A percentile compares a stretch with the other conserved stretches of the same genome.
phyloP scores from a whole-genome alignment of 176 grass and related monocot species.

The Pharus latifolius region DNA sequence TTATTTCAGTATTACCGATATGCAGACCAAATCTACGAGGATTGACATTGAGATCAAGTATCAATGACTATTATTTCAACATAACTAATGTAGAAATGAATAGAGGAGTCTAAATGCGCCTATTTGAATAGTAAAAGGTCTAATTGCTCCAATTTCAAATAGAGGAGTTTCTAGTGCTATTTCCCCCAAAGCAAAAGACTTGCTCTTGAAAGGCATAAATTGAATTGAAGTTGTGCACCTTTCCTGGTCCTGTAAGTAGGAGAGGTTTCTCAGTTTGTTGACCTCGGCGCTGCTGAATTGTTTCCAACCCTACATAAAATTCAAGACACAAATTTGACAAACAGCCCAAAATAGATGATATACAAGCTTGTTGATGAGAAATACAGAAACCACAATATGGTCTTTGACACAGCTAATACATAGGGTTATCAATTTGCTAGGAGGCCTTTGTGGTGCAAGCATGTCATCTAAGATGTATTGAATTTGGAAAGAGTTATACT shows the following conservation, averaged over 20 bases:
- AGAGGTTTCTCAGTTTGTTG: slow-evolving; percentile 75
- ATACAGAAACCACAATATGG: neutral
- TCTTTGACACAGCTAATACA: neutral
- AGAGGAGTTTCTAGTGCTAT: too few relatives aligned
- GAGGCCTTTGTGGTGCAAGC: neutral
- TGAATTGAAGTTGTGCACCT: slow-evolving; percentile 30
- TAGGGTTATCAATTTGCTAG: neutral
- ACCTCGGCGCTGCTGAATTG: slow-evolving; percentile 57
- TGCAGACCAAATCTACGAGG: too few relatives aligned
- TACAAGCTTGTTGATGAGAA: neutral
- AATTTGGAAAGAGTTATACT: neutral
- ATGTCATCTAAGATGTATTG: neutral
- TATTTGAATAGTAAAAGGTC: too few relatives aligned
- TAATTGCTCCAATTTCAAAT: too few relatives aligned
- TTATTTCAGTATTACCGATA: too few relatives aligned
- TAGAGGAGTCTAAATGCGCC: too few relatives aligned
- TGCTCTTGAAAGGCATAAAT: neutral
- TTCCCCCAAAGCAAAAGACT: neutral
- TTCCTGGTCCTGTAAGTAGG: slow-evolving; percentile 87
- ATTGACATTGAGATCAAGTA: too few relatives aligned
- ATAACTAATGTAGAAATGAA: too few relatives aligned
- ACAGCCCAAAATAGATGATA: slow-evolving; percentile 1
- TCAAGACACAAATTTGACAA: neutral
- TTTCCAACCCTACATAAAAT: slow-evolving; percentile 44
- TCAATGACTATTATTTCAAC: too few relatives aligned